Evolutionary conservation across 106 monocot species (phyloP).

Genomic region (Agapanthus africanus): DNA sequence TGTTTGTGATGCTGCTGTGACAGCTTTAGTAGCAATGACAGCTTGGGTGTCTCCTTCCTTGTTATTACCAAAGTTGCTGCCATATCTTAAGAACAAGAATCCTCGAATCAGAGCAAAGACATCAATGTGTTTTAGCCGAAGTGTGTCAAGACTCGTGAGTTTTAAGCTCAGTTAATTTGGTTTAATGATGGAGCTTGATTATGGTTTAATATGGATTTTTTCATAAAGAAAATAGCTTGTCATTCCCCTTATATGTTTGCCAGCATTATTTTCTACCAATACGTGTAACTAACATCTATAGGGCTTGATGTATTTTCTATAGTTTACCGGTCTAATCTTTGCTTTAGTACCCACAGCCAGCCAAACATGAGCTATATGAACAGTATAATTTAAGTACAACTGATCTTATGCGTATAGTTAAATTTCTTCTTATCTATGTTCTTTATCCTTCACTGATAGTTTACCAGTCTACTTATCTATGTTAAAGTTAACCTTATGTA

Average conservation of each 20-base stretch:
- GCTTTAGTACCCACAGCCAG: neutral
- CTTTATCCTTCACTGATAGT: too few species aligned
- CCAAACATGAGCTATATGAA: too few species aligned
- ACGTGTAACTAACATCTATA: neutral
- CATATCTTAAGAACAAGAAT: conserved; percentile 79
- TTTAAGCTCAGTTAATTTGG: neutral
- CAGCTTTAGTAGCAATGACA: conserved; percentile 75
- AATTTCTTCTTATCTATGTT: too few species aligned
- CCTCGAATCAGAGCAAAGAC: conserved; percentile 92
- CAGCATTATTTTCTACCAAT: neutral
- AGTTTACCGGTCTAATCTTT: neutral
- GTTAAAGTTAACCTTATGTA: too few species aligned
- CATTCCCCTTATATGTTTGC: neutral
- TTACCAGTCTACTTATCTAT: too few species aligned
- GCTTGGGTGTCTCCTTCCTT: conserved; percentile 65
- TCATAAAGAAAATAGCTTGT: neutral
- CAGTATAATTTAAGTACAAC: neutral
- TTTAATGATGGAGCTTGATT: neutral
- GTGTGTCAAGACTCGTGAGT: conserved; percentile 75
- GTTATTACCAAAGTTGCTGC: conserved; percentile 74
- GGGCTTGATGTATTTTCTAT: neutral
- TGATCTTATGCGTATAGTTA: neutral
- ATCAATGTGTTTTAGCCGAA: conserved; percentile 77
- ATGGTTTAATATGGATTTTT: neutral
- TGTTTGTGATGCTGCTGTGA: conserved; percentile 96